These are phyloP conservation scores for Ophiocordyceps camponoti-leonardi DNA, from an alignment of 2,329 filamentous ascomycete genomes.

Conservation along the genomic window DNA sequence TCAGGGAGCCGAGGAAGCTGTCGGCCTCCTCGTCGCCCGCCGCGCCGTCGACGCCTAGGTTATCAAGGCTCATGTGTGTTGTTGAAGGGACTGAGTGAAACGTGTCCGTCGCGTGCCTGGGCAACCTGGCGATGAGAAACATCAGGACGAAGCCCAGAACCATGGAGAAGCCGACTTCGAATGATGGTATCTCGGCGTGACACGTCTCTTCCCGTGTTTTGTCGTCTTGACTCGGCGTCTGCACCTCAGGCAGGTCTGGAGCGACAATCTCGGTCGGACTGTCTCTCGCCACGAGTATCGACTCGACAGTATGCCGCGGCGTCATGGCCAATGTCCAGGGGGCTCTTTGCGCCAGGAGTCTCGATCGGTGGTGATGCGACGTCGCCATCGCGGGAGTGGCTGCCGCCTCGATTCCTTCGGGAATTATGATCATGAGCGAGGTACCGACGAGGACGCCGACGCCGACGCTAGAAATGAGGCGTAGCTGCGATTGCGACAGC, in stretches of 20 bases:
- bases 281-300: constrained; percentile 1
- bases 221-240: constrained; percentile 5
- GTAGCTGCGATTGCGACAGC: constrained; percentile 70
- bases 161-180: constrained; percentile 75
- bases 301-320: constrained; percentile 9
- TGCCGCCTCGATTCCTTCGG: constrained; percentile 85
- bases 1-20: constrained; percentile 40
- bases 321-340: constrained; percentile 12
- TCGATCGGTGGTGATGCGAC: constrained; percentile 18
- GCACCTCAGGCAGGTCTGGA: background rate
- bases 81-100: constrained; percentile 49
- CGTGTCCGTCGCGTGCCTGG: constrained; percentile 51
- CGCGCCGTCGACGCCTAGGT: constrained; percentile 41
- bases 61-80: constrained; percentile 77
- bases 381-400: constrained; percentile 35
- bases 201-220: constrained; percentile 16
- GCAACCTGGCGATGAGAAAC: constrained; percentile 85
- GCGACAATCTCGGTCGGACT: background rate
- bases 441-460: constrained; percentile 91
- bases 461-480: constrained; percentile 79
- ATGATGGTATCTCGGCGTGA: constrained; percentile 35
- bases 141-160: constrained; percentile 85
- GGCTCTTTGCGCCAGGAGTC: constrained; percentile 14
- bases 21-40: constrained; percentile 38
- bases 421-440: constrained; percentile 91